Base-by-base conservation (phyloP, 2,329 filamentous ascomycete genomes). In the Fusarium brevicatenulatum region DNA sequence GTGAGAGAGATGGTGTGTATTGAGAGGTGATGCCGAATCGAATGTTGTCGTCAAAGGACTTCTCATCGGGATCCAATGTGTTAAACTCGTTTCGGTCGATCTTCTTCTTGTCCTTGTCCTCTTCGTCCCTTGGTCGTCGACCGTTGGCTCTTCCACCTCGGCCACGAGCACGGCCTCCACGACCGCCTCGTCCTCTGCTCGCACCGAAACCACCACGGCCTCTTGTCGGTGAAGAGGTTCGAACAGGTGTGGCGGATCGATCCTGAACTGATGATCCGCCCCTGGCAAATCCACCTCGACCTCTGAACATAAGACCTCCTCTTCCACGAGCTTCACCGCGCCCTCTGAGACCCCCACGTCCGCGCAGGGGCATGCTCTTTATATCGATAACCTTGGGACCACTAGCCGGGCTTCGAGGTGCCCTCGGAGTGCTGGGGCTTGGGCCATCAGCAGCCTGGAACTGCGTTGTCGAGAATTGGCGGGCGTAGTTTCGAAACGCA, bases 391-490 rank as follows among this genome's bases (percentile, higher is more conserved):
- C 76, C 65, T 80, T 83, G 30, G 81, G 79, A 40, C 71, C 70
- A 19, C 74, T 72, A 21, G 65, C 32, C 34, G 71, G 53, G 10
- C 57, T 64, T 5, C 70, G 40, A 43, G 79, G 72, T 16, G 76
- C 75, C 42, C 66, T 76, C 46, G 74, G 68, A 43, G 70, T 60
- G 37, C 64, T 64, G 61, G 72, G 58, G 25, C 71, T 63, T 60
- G 70, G 58, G 40, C 68, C 71, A 60, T 82, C 80, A 67, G 78
- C 78, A 60, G 76, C 74, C 53, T 79, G 75, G 69, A 78, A 76
- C 76, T 80, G 81, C 25, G 82, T 81, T 46, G 83, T 84, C 53
- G 83, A 84, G 74, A 84, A 83, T 63, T 79, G 75, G 49, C 80
- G 81, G 61, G 82, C 77, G 71, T 79, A 83, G 44, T 66, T 79